Conservation (phyloP, 331 rosid genomes). For the Erythrophleum ivorense region DNA sequence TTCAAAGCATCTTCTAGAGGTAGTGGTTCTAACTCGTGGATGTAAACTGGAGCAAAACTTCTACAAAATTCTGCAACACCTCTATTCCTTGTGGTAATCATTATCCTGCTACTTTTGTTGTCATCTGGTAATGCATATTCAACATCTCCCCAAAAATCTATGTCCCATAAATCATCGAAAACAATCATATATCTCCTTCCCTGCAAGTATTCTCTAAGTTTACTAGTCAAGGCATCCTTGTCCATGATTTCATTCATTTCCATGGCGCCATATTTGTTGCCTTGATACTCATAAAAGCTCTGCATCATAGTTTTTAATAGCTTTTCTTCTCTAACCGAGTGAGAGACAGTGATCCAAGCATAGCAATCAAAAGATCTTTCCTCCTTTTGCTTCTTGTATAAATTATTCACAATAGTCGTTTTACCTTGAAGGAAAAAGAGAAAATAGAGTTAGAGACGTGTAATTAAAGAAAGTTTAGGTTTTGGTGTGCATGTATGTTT, state of each 20-base stretch:
- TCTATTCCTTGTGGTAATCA: conserved; percentile 23
- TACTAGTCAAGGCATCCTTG: not conserved
- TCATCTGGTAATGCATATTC: conserved; percentile 24
- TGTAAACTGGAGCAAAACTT: not conserved
- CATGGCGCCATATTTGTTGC: not conserved
- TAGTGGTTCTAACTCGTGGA: conserved; percentile 5
- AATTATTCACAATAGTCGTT: conserved; percentile 26
- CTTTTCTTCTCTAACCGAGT: not conserved
- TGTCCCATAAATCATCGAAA: conserved; percentile 40
- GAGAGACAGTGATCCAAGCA: conserved; percentile 34
- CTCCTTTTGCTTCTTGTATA: not conserved
- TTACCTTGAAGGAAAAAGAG: not conserved
- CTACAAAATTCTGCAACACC: conserved; percentile 5
- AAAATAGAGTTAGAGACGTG: too few species aligned
- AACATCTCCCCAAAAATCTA: conserved; percentile 16
- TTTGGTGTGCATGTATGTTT: too few species aligned
- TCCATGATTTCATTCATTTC: not conserved
- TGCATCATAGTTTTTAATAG: conserved; percentile 9
- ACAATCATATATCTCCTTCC: conserved; percentile 42
- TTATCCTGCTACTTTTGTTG: not conserved
- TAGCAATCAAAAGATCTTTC: conserved; percentile 9
- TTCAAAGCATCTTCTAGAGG: too few species aligned
- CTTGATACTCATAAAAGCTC: not conserved
- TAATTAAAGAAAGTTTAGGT: too few species aligned
- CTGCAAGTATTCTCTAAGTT: not conserved